Conservation (phyloP, 495 filamentous ascomycete genomes). For the Haplographium delicatum region DNA sequence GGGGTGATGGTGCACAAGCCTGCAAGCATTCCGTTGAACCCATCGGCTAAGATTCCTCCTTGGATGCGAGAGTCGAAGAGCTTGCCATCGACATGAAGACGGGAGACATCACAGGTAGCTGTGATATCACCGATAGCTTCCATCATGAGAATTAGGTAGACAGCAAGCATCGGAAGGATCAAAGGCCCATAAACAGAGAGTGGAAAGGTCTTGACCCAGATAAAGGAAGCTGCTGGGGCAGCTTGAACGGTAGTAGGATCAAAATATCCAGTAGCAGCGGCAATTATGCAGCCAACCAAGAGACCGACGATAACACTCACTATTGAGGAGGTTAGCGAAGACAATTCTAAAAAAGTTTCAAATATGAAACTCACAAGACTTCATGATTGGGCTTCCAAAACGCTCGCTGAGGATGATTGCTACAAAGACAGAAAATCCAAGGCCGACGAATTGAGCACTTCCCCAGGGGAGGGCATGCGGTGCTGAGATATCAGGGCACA, state of each 20-base stretch:
- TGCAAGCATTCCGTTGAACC: conserved; percentile 75
- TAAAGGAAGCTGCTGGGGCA: conserved; percentile 72
- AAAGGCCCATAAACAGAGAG: conserved; percentile 77
- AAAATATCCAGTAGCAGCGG: conserved; percentile 81
- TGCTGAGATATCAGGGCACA: conserved; percentile 67
- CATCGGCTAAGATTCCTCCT: conserved; percentile 81
- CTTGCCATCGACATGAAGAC: conserved; percentile 72
- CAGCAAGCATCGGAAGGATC: conserved; percentile 75
- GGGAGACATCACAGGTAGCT: conserved; percentile 75
- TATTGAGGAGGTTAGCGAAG: conserved; percentile 46
- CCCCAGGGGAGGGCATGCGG: conserved; percentile 87
- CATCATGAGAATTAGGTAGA: conserved; percentile 85
- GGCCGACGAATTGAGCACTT: conserved; percentile 77
- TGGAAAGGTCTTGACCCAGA: conserved; percentile 88
- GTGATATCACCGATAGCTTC: conserved; percentile 83
- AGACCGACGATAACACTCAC: conserved; percentile 77
- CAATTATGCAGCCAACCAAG: conserved; percentile 82
- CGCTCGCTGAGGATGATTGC: conserved; percentile 82
- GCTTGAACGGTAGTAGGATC: conserved; percentile 60
- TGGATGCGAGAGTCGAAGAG: conserved; percentile 87
- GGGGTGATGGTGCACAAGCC: conserved; percentile 59
- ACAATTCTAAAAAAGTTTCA: conserved; percentile 21
- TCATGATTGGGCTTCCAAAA: conserved; percentile 70
- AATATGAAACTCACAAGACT: conserved; percentile 27
- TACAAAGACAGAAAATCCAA: conserved; percentile 87